Conservation (phyloP, 768 basidiomycete species). For the Jaapia argillacea region DNA sequence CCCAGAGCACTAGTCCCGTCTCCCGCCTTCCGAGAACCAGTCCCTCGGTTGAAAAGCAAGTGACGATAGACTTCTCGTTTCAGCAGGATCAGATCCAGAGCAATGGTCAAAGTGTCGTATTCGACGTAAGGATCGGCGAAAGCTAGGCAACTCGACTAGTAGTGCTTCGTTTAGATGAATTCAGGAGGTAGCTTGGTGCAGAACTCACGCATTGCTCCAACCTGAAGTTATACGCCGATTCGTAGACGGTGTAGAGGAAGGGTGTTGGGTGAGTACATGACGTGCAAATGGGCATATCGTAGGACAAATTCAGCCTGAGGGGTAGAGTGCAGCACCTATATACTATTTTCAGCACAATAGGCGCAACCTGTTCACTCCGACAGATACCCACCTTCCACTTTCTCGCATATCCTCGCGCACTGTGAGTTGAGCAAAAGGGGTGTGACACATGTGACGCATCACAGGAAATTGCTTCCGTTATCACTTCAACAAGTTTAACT, state of each 20-base stretch:
- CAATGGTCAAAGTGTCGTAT: slow-evolving; percentile 61
- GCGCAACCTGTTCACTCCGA: too few relatives aligned
- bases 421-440: too few relatives aligned
- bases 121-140: slow-evolving; percentile 88
- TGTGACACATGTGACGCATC: too few relatives aligned
- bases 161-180: background rate
- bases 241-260: slow-evolving; percentile 75
- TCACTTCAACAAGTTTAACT: too few relatives aligned
- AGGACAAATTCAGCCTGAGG: too few relatives aligned
- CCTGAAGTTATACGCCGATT: slow-evolving; percentile 67
- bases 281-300: slow-evolving; percentile 73
- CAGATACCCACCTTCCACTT: too few relatives aligned
- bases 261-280: slow-evolving; percentile 55
- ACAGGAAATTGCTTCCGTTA: too few relatives aligned
- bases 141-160: slow-evolving; percentile 45
- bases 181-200: background rate
- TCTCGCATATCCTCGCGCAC: too few relatives aligned
- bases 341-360: too few relatives aligned
- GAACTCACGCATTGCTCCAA: slow-evolving; percentile 81
- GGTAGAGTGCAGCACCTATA: too few relatives aligned
- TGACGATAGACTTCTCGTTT: slow-evolving; percentile 79
- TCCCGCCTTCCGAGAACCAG: slow-evolving; percentile 40
- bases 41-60: slow-evolving; percentile 70
- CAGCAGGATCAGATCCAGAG: slow-evolving; percentile 74
- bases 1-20: too few relatives aligned